These are phyloP conservation scores for Fusarium palustre DNA, from an alignment of 2,329 filamentous ascomycete species.

Conservation along the genomic window DNA sequence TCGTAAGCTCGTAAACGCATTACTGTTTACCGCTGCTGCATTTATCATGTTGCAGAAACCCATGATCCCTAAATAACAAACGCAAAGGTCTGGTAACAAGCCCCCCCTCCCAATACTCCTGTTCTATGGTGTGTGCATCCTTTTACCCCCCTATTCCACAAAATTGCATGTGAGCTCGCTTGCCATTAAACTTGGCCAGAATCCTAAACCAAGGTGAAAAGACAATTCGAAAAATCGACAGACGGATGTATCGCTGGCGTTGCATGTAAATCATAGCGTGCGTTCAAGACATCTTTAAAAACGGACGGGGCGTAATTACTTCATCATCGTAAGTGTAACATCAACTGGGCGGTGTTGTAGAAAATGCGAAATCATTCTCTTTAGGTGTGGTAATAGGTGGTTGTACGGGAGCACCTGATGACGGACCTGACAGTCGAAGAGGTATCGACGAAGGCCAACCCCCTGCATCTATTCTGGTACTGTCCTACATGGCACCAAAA, in stretches of 20 bases:
- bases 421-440: background rate
- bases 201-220: slow-evolving; percentile 25
- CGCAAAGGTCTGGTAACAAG: slow-evolving; percentile 27
- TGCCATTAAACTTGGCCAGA: slow-evolving; percentile 19
- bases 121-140: slow-evolving; percentile 37
- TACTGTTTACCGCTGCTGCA: slow-evolving; percentile 28
- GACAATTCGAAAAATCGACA: slow-evolving; percentile 36
- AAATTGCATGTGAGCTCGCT: slow-evolving; percentile 37
- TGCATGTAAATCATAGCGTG: slow-evolving; percentile 27
- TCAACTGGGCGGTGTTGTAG: background rate
- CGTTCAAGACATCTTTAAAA: slow-evolving; percentile 10
- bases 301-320: slow-evolving; percentile 23
- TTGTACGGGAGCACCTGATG: slow-evolving; percentile 4
- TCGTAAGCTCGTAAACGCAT: slow-evolving; percentile 31
- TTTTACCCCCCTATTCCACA: slow-evolving; percentile 21
- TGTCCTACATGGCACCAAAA: slow-evolving; percentile 53
- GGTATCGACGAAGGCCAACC: background rate
- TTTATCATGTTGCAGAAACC: slow-evolving; percentile 18
- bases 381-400: slow-evolving; percentile 13
- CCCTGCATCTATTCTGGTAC: slow-evolving; percentile 4
- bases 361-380: background rate
- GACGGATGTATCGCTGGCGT: slow-evolving; percentile 2
- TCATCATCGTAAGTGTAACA: slow-evolving; percentile 26
- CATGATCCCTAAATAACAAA: slow-evolving; percentile 20
- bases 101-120: slow-evolving; percentile 33